Evolutionary conservation across 2,329 filamentous ascomycete species (phyloP), one percentile per base, ranked within the genome.

Genomic region (Sporothrix globosa): DNA sequence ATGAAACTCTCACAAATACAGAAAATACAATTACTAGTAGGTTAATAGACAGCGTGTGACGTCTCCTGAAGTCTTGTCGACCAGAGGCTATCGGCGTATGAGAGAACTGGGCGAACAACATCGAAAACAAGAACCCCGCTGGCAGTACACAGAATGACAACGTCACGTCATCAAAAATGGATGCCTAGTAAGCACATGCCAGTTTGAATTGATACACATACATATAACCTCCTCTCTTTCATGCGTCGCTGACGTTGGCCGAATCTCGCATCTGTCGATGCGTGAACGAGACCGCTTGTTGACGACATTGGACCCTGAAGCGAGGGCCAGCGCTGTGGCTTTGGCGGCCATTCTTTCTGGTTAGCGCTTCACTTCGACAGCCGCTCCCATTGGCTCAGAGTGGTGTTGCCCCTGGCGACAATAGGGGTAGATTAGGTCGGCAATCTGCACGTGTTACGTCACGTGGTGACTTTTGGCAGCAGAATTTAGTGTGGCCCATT

Each of bases 401-500:
- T 21, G 21, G 63, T 52, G 63, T 66, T 66, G 63, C 63, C 63
- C 61, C 63, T 66, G 63, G 41, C 63, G 63, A 66, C 46, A 66
- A 66, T 66, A 52, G 63, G 44, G 44, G 27, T 11, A 30, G 24
- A 19, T 13, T 7, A 4, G 19, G 3, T 24, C 14, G 9, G 17
- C 44, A 3, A 13, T 6, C 10, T 50, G 10, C 61, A 65, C 61
- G 61, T 65, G 61, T 17, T 5, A 4, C 1, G 9, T 2, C 63
- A 66, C 63, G 46, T 66, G 63, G 39, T 10, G 27, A 7, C 24
- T 1, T 63, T 44, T 39, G 27, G 27, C 27, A 30, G 27, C 27
- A 30, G 52, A n/a, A 21, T 61, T 10, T n/a, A n/a, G 54, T 19
- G 19, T n/a, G 54, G 44, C 27, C 46, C 46, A 66, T 52, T 66